Evolutionary conservation across 768 basidiomycete genomes (phyloP).

Genomic region (Suillus luteus): DNA sequence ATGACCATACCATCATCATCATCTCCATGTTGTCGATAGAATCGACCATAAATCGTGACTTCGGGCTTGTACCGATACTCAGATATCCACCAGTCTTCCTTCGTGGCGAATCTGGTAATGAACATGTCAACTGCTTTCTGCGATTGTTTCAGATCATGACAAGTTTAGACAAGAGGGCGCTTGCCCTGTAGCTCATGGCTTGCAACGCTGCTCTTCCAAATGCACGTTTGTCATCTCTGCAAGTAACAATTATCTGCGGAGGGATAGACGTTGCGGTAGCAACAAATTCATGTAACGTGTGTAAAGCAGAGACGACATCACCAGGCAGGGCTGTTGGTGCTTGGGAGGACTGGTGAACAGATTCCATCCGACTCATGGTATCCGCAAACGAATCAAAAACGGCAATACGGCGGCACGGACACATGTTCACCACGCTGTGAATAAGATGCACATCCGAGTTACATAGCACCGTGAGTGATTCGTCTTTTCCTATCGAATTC

Average conservation of each 20-base stretch:
- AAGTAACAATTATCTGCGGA: constrained; percentile 35
- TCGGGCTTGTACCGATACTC: constrained; percentile 36
- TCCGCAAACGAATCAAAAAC: background rate
- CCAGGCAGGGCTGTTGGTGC: constrained; percentile 21
- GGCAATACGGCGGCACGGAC: background rate
- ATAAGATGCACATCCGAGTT: background rate
- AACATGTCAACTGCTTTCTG: constrained; percentile 35
- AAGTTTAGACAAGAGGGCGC: constrained; percentile 12
- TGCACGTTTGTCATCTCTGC: constrained; percentile 33
- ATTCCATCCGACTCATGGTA: constrained; percentile 31
- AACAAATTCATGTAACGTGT: constrained; percentile 32
- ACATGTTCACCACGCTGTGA: background rate
- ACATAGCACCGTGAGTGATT: background rate
- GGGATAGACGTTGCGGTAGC: constrained; percentile 30
- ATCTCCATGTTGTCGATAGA: constrained; percentile 34
- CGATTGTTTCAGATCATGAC: background rate
- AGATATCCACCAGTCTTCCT: constrained; percentile 39
- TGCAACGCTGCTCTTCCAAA: constrained; percentile 34
- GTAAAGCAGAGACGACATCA: constrained; percentile 32
- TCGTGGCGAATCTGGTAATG: constrained; percentile 36
- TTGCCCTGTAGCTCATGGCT: constrained; percentile 35
- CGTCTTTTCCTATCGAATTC: background rate
- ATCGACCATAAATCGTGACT: constrained; percentile 36
- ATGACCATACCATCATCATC: constrained; percentile 36
- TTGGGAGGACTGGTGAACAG: constrained; percentile 26